A percentile compares a stretch with the other conserved stretches of the same genome.
Conservation (phyloP, 2,329 filamentous ascomycete species). For the Clonostachys rhizophaga region DNA sequence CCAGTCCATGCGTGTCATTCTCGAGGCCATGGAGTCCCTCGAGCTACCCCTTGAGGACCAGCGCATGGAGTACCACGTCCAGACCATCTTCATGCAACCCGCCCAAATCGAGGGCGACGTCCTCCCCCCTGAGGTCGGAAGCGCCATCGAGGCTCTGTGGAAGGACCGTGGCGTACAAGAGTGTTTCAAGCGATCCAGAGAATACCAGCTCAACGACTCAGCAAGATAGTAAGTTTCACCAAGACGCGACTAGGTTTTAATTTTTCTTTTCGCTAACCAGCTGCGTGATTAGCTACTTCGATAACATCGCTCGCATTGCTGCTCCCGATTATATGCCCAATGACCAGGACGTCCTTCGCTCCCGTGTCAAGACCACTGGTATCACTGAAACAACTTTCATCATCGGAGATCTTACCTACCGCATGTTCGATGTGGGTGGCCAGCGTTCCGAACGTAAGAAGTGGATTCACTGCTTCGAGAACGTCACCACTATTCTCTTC, state of each 20-base stretch:
- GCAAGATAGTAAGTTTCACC: constrained; percentile 78
- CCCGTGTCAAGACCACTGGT: constrained; percentile 96
- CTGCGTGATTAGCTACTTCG: constrained; percentile 70
- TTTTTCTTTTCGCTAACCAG: background rate
- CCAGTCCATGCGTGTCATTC: constrained; percentile 65
- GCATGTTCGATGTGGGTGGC: constrained; percentile 96
- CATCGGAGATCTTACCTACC: constrained; percentile 89
- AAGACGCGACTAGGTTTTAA: background rate
- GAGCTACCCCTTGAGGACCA: constrained; percentile 84
- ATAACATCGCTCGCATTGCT: constrained; percentile 87
- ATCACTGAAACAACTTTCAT: constrained; percentile 97
- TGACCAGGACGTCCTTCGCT: constrained; percentile 90
- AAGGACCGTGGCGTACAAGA: constrained; percentile 89
- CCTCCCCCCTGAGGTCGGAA: constrained; percentile 89
- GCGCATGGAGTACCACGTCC: constrained; percentile 93
- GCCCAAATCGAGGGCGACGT: constrained; percentile 95
- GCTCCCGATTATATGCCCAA: constrained; percentile 91
- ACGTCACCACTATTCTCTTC: constrained; percentile 95
- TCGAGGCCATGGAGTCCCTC: constrained; percentile 65
- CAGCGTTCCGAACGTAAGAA: constrained; percentile 97
- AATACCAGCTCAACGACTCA: constrained; percentile 95
- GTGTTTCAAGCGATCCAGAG: constrained; percentile 91
- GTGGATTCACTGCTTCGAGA: constrained; percentile 99
- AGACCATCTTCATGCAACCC: constrained; percentile 98
- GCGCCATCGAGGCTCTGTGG: constrained; percentile 89